A percentile compares a stretch with the other conserved stretches of the same genome.
Evolutionary conservation across 164 flowering plant species (phyloP).

Genomic region (Chimonanthus salicifolius): DNA sequence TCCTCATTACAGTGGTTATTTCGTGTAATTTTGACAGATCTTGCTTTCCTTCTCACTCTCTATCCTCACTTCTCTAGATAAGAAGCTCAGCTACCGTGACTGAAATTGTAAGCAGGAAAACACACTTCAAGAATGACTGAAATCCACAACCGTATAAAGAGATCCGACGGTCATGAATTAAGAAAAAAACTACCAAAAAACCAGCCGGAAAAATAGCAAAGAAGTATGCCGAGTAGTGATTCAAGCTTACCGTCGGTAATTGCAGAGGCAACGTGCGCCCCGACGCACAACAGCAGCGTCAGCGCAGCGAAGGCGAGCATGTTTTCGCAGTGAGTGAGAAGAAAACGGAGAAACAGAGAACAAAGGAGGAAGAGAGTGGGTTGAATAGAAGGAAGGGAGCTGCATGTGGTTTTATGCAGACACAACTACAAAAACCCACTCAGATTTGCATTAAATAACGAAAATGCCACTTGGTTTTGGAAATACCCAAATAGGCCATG

Average conservation of each 20-base stretch:
- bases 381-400: not conserved
- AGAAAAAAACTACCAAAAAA: too few relatives aligned
- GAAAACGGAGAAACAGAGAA: slow-evolving; percentile 6
- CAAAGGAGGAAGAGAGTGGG: not conserved
- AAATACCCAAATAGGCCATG: not conserved
- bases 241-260: slow-evolving; percentile 38
- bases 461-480: slow-evolving; percentile 6
- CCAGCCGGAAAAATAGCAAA: not conserved
- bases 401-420: slow-evolving; percentile 17
- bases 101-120: too few relatives aligned
- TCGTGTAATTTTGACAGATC: too few relatives aligned
- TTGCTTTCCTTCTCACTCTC: too few relatives aligned
- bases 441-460: slow-evolving; percentile 9
- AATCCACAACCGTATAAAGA: too few relatives aligned
- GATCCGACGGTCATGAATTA: too few relatives aligned
- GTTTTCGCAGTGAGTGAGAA: not conserved
- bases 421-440: not conserved
- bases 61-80: too few relatives aligned
- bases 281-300: slow-evolving; percentile 31
- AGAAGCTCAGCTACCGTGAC: too few relatives aligned
- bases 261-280: slow-evolving; percentile 21
- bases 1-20: too few relatives aligned
- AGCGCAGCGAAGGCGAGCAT: slow-evolving; percentile 22
- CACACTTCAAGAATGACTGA: too few relatives aligned
- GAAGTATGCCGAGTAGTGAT: not conserved